phyloP scores from a whole-genome alignment of 108 stramenopile species.

The Pseudonitzschia multiseries region DNA sequence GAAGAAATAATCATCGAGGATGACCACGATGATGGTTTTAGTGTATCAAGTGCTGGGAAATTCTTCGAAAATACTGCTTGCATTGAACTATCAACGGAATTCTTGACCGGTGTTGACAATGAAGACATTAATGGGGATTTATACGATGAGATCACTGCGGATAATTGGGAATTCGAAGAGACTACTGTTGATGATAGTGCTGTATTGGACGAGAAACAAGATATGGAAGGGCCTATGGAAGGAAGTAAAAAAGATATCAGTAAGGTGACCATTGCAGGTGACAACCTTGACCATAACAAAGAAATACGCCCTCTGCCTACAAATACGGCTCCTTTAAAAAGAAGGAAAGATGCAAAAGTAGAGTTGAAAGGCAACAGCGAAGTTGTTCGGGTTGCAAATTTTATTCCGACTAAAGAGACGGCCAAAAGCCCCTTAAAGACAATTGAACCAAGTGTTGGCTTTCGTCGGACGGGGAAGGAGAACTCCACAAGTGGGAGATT shows the following conservation, averaged over 20 bases:
- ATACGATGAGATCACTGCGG: slow-evolving; percentile 4
- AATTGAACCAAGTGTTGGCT: too few species aligned
- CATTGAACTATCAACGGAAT: slow-evolving; percentile 12
- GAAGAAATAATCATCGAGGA: slow-evolving; percentile 7
- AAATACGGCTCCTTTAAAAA: too few species aligned
- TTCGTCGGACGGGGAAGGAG: neutral
- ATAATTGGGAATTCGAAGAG: slow-evolving; percentile 15
- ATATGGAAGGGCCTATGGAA: neutral
- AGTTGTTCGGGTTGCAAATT: too few species aligned
- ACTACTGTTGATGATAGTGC: slow-evolving; percentile 1
- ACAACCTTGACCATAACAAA: neutral
- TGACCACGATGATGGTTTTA: neutral
- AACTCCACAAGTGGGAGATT: neutral
- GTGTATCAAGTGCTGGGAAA: neutral
- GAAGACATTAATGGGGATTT: neutral
- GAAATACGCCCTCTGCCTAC: too few species aligned
- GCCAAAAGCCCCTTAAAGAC: too few species aligned
- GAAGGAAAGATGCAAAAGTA: too few species aligned
- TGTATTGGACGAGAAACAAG: neutral
- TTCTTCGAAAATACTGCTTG: neutral
- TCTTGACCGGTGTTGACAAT: neutral
- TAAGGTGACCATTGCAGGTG: neutral
- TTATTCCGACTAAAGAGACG: too few species aligned
- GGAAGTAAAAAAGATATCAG: too few species aligned
- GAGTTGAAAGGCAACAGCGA: too few species aligned